Evolutionary conservation across 768 basidiomycete genomes (phyloP), one percentile per base, ranked within the genome.

Genomic region (Russula ochroleuca): DNA sequence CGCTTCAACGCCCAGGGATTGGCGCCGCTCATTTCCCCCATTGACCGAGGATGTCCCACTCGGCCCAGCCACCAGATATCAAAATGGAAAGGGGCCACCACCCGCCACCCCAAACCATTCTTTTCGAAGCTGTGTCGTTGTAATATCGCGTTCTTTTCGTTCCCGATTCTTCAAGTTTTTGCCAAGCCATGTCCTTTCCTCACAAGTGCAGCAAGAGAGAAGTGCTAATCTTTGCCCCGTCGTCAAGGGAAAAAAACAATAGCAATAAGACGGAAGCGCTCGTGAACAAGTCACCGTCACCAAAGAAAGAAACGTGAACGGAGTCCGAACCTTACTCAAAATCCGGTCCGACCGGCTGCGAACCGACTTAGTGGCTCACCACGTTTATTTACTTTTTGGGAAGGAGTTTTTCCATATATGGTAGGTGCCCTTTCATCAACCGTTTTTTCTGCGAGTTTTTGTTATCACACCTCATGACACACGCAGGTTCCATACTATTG

Each of bases 81-180:
- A 37, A 31, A 45, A 13, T 2, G 5, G 28, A 5, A 28, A 28
- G 28, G 28, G 7, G 35, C 35, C 35, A 35, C 35, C 35, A 35
- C 35, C 35, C 35, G 6, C 11, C 31, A 63, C 63, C 63, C 57
- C 63, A 59, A 41, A 59, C 54, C 52, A 23, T 59, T 59, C 37
- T 54, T 59, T 28, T 15, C 8, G 19, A 48, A 35, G 53, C 14
- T 35, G 45, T 31, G 25, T n/a, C 14, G 1, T 35, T 28, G 43
- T 6, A 1, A 11, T n/a, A 53, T 31, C 28, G 11, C 40, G 7
- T 35, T 35, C n/a, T n/a, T 35, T 1, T 35, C 8, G 35, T 8
- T 35, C 35, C 35, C 10, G 28, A 31, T 43, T 19, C 38, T 31
- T n/a, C 37, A 41, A 17, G 15, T 47, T 35, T 1, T 35, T 1